Evolutionary conservation across 2,329 filamentous ascomycete species (phyloP).

Genomic region (Colletotrichum higginsianum): DNA sequence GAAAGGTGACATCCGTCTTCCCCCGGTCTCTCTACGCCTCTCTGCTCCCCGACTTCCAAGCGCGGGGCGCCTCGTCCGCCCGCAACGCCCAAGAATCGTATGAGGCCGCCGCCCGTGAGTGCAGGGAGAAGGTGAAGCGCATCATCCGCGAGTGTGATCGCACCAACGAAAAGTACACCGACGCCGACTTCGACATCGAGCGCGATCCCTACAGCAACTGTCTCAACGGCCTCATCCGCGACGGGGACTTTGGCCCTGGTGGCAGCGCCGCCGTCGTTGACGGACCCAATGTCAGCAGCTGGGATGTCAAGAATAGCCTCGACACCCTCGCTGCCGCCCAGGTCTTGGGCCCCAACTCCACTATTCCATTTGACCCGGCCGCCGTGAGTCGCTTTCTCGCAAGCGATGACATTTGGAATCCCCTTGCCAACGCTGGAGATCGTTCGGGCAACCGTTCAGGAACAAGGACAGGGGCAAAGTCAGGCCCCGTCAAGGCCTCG

Average conservation of each 20-base stretch:
- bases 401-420: conserved; percentile 16
- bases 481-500: conserved; percentile 1
- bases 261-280: conserved; percentile 29
- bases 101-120: conserved; percentile 57
- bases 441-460: background rate
- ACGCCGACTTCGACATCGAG: conserved; percentile 62
- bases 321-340: conserved; percentile 45
- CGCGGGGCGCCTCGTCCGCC: conserved; percentile 58
- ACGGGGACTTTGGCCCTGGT: conserved; percentile 2
- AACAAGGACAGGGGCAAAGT: background rate
- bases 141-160: conserved; percentile 59
- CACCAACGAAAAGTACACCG: conserved; percentile 62
- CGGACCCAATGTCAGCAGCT: conserved; percentile 40
- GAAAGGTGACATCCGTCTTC: conserved; percentile 62
- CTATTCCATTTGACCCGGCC: conserved; percentile 43
- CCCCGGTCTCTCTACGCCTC: conserved; percentile 57
- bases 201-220: conserved; percentile 55
- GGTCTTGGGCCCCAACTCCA: conserved; percentile 43
- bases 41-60: conserved; percentile 48
- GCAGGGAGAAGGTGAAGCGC: conserved; percentile 56
- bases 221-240: conserved; percentile 51
- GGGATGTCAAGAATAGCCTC: conserved; percentile 46
- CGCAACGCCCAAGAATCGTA: conserved; percentile 63
- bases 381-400: conserved; percentile 44
- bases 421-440: conserved; percentile 2